Evolutionary conservation across 208 protist genomes (phyloP).

Genomic region (Trypanosoma mega): DNA sequence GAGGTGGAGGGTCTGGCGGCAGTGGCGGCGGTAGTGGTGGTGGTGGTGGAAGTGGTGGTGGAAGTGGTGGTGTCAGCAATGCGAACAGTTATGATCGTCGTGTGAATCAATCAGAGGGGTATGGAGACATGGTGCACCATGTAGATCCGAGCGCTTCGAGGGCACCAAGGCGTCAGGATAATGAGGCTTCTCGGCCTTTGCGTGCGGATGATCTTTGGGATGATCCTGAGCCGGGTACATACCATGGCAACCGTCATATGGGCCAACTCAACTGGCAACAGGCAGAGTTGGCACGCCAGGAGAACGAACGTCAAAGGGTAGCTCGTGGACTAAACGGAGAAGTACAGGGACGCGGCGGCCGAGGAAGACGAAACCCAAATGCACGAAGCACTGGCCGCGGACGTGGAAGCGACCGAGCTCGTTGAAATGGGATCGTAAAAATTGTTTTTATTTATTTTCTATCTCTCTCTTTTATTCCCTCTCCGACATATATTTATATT

Average conservation of each 20-base stretch:
- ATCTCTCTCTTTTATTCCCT: conserved; percentile 10
- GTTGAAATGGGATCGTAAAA: no score
- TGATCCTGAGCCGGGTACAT: conserved; percentile 74
- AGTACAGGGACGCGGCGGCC: conserved; percentile 15
- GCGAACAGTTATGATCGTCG: conserved; percentile 37
- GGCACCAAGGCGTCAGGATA: conserved; percentile 10
- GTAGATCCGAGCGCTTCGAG: conserved; percentile 1
- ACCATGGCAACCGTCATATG: conserved; percentile 58
- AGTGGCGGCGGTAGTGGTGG: conserved; percentile 26
- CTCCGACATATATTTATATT: conserved; percentile 7
- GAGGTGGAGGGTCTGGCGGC: conserved; percentile 10
- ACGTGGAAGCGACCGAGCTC: neutral
- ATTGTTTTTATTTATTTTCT: conserved; percentile 16
- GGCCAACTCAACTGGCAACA: conserved; percentile 81
- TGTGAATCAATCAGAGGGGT: conserved; percentile 12
- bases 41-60: conserved; percentile 22
- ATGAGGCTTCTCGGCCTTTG: conserved; percentile 5
- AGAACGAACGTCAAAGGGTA: conserved; percentile 12
- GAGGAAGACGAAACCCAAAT: conserved; percentile 5
- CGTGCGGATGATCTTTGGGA: conserved; percentile 64
- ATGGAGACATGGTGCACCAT: conserved; percentile 3
- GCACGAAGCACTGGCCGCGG: neutral
- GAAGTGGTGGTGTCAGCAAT: neutral
- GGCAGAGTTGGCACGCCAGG: conserved; percentile 41
- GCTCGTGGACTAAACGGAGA: conserved; percentile 17